A percentile compares a stretch with the other conserved stretches of the same genome.
phyloP scores from a whole-genome alignment of 495 filamentous ascomycete genomes.

The Diplogelasinospora grovesii region DNA sequence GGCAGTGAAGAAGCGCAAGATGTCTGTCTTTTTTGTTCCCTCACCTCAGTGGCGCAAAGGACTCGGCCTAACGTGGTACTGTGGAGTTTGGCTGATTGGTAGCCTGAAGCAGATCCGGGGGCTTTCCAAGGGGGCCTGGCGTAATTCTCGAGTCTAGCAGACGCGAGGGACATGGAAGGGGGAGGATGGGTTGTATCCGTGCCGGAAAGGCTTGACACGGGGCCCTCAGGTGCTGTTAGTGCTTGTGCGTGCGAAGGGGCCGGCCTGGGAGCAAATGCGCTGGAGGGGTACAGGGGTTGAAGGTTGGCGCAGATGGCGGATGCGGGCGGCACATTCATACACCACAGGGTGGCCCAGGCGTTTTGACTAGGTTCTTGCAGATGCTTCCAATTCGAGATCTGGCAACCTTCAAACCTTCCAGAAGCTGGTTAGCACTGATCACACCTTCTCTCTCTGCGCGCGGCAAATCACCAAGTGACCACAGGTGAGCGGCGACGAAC shows the following conservation, averaged over 20 bases:
- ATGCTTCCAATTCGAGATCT: conserved; percentile 13
- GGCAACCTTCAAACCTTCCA: conserved; percentile 20
- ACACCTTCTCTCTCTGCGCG: background rate
- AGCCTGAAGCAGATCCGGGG: conserved; percentile 8
- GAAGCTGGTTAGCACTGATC: conserved; percentile 13
- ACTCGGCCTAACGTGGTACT: conserved; percentile 18
- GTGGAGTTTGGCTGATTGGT: conserved; percentile 20
- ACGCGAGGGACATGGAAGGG: conserved; percentile 6
- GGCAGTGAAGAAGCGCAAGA: conserved; percentile 12
- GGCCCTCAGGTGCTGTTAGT: conserved; percentile 7
- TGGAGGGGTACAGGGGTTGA: conserved; percentile 15
- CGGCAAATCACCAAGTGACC: too few species aligned
- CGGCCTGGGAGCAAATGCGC: conserved; percentile 14
- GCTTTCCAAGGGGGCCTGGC: conserved; percentile 8
- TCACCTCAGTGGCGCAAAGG: conserved; percentile 25
- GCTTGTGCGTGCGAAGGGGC: conserved; percentile 19
- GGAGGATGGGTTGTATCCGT: conserved; percentile 15
- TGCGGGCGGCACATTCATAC: conserved; percentile 12
- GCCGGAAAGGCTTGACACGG: conserved; percentile 19
- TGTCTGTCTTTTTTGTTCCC: conserved; percentile 23
- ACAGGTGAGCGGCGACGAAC: too few species aligned
- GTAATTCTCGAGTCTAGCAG: conserved; percentile 3
- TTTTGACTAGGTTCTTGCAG: conserved; percentile 15
- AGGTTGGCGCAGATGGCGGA: conserved; percentile 7
- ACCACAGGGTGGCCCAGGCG: conserved; percentile 14